Percentiles rank a stretch among this genome's conserved stretches.
These are phyloP conservation scores for Monilinia polystroma DNA, from an alignment of 2,329 filamentous ascomycete species.

Conservation along the genomic window DNA sequence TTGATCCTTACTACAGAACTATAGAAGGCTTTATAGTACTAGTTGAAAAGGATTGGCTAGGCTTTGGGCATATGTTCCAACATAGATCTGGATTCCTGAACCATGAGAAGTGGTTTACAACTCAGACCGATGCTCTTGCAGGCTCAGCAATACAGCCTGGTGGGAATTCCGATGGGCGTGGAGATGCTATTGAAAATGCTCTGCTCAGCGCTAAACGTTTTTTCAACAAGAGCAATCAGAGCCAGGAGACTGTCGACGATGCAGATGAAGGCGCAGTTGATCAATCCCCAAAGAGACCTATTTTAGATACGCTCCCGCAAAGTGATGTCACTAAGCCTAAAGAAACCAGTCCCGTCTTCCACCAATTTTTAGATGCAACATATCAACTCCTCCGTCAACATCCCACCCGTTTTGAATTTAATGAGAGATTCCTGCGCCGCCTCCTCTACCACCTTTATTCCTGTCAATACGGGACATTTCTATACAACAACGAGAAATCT, in stretches of 20 bases:
- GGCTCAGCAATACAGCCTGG: conserved; percentile 62
- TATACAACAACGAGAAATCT: conserved; percentile 93
- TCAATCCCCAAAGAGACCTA: conserved; percentile 36
- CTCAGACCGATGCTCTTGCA: conserved; percentile 76
- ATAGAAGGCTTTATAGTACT: conserved; percentile 92
- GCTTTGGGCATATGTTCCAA: conserved; percentile 97
- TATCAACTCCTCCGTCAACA: conserved; percentile 87
- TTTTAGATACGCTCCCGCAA: conserved; percentile 43
- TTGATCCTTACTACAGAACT: conserved; percentile 94
- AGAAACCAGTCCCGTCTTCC: conserved; percentile 93
- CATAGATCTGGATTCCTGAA: conserved; percentile 85
- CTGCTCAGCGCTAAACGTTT: conserved; percentile 83
- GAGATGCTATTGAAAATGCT: conserved; percentile 82
- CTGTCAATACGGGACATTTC: conserved; percentile 94
- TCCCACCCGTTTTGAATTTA: conserved; percentile 90
- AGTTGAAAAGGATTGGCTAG: conserved; percentile 96
- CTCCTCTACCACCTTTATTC: conserved; percentile 93
- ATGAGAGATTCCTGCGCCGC: conserved; percentile 85
- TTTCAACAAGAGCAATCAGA: conserved; percentile 78
- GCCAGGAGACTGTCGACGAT: conserved; percentile 58
- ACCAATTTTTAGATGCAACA: conserved; percentile 93
- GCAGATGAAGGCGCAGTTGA: conserved; percentile 39
- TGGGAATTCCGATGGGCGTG: conserved; percentile 48
- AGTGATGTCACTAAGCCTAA: conserved; percentile 74
- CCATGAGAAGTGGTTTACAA: conserved; percentile 90